Evolutionary conservation across 2,329 filamentous ascomycete species (phyloP).

Genomic region (Monosporascus ibericus): DNA sequence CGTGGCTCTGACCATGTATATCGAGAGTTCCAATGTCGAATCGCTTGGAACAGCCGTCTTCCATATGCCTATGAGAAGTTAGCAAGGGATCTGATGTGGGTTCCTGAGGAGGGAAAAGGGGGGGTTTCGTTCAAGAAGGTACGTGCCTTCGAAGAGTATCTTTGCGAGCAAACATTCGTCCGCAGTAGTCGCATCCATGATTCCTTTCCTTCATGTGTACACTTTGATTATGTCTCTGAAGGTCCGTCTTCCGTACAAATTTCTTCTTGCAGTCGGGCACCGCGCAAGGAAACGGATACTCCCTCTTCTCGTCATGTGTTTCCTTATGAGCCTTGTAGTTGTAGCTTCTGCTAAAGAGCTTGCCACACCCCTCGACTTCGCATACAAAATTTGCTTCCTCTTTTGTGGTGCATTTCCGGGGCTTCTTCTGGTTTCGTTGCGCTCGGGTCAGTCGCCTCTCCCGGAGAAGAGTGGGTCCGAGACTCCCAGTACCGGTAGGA

Average conservation of each 20-base stretch:
- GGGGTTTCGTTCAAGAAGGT: constrained; percentile 1
- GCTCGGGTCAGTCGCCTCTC: constrained; percentile 23
- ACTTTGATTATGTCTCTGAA: constrained; percentile 55
- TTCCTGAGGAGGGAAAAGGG: neutral
- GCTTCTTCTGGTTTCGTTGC: constrained; percentile 28
- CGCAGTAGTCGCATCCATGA: constrained; percentile 65
- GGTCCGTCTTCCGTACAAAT: constrained; percentile 79
- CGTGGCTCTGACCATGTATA: constrained; percentile 25
- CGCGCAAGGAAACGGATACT: constrained; percentile 64
- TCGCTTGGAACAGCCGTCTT: constrained; percentile 67
- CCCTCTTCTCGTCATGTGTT: constrained; percentile 69
- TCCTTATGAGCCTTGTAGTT: constrained; percentile 85
- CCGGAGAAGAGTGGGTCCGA: constrained; percentile 19
- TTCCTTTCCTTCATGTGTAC: constrained; percentile 71
- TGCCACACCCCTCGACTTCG: constrained; percentile 62
- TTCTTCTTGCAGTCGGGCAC: constrained; percentile 61
- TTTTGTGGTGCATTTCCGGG: constrained; percentile 53
- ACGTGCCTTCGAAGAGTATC: constrained; percentile 74
- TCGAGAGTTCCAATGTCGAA: constrained; percentile 52
- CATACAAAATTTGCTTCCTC: constrained; percentile 70
- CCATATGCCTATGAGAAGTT: constrained; percentile 56
- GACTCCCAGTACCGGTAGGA: constrained; percentile 19
- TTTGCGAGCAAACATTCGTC: constrained; percentile 67
- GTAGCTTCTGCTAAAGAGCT: constrained; percentile 75
- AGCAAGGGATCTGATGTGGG: neutral